Base-by-base conservation (phyloP, 2,329 filamentous ascomycete species). In the Fusarium musae region DNA sequence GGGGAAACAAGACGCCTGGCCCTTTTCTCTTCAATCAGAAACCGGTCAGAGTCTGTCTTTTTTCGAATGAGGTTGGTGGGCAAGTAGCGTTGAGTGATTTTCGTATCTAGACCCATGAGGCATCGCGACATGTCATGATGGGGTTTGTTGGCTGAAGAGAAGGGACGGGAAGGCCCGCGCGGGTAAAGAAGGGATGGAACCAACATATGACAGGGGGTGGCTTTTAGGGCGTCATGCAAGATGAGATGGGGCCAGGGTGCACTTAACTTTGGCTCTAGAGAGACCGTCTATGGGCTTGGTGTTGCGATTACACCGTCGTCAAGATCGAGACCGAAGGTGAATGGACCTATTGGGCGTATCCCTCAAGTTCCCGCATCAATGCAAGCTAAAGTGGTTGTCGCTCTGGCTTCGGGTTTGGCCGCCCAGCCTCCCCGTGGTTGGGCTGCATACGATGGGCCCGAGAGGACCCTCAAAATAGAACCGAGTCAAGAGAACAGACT, bases 141-240 rank as follows among this genome's bases (percentile, higher is more conserved):
- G 40, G 28, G 46, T 60, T 47, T 40, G 43, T 47, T 71, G 59
- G 36, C 26, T 46, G 54, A 49, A 58, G 44, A 73, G 53, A 73
- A 69, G 61, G 70, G 70, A 63, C 70, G 70, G 70, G 70, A 74
- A 74, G 70, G 70, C 70, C 70, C 70, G 70, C 70, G 42, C 70
- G 57, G 70, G 66, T 53, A 66, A 62, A 57, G 58, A 54, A 73
- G 58, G 61, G 61, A 67, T 67, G 53, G 61, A 69, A 58, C 70
- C 69, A 74, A 69, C 60, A 49, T 13, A 43, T 19, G 49, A 74
- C 70, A 73, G 49, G 70, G 70, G 70, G 42, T 70, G 47, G 32
- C 34, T 21, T 34, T 56, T 63, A 58, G 70, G 40, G 34, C 28
- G 13, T n/a, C 23, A 54, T 40, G 50, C 50, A 40, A 54, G 50